Conservation (phyloP, 106 monocot species). For the Vanilla planifolia region DNA sequence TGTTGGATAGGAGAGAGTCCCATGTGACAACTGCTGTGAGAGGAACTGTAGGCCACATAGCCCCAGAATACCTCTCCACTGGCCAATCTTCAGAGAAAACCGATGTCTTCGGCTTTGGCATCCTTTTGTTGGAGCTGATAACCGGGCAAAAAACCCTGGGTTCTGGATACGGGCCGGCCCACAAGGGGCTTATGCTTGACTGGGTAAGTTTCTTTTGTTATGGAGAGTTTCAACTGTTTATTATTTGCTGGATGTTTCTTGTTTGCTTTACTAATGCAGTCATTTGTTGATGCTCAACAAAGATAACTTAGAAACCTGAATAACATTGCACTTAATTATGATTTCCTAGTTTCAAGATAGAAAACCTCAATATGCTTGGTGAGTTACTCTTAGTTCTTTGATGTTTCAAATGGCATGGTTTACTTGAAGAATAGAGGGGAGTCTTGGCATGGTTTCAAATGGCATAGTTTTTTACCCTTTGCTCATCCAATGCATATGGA, state of each 20-base stretch:
- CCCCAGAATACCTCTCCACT: slow-evolving; percentile 90
- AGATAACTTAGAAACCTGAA: too few relatives aligned
- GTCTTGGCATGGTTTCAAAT: too few relatives aligned
- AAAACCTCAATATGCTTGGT: too few relatives aligned
- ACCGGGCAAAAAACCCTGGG: slow-evolving; percentile 52
- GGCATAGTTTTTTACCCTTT: too few relatives aligned
- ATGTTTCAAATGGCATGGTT: too few relatives aligned
- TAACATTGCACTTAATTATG: too few relatives aligned
- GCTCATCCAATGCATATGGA: too few relatives aligned
- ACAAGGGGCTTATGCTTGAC: slow-evolving; percentile 86
- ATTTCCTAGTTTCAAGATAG: too few relatives aligned
- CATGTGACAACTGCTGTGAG: slow-evolving; percentile 94
- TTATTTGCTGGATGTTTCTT: neutral
- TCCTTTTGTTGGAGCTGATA: slow-evolving; percentile 78
- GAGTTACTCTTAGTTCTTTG: too few relatives aligned
- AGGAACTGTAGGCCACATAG: slow-evolving; percentile 90
- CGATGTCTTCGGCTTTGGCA: slow-evolving; percentile 95
- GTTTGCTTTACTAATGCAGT: too few relatives aligned
- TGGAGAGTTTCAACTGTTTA: neutral
- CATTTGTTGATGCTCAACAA: too few relatives aligned
- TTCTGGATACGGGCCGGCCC: slow-evolving; percentile 46
- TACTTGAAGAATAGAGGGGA: too few relatives aligned
- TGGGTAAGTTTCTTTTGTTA: slow-evolving; percentile 42
- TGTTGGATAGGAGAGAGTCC: slow-evolving; percentile 83
- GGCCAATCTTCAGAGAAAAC: slow-evolving; percentile 99